These are phyloP conservation scores for Saitozyma podzolica DNA, from an alignment of 768 basidiomycete species.

Conservation along the genomic window DNA sequence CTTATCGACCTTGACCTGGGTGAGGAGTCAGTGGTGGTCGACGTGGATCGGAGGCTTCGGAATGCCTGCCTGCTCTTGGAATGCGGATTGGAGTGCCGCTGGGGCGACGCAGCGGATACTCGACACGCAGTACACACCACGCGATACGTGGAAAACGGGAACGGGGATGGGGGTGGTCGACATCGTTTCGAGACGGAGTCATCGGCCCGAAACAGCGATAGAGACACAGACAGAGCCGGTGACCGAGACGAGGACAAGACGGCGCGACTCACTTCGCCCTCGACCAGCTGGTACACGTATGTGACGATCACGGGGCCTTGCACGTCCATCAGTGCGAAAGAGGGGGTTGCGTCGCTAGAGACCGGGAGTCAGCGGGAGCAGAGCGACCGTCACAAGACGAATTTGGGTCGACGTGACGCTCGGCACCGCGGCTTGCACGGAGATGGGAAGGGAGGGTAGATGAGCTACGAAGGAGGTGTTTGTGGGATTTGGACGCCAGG, in stretches of 20 bases:
- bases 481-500: background rate
- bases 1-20: slow-evolving; percentile 54
- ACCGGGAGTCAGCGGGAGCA: background rate
- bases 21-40: no score
- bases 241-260: background rate
- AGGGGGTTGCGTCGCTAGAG: slow-evolving; percentile 78
- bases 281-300: slow-evolving; percentile 92
- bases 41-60: no score
- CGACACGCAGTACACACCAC: no score
- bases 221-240: no score
- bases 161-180: background rate
- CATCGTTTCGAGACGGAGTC: background rate
- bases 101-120: no score
- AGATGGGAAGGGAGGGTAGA: no score
- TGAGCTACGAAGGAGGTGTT: background rate
- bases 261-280: slow-evolving; percentile 69
- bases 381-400: no score
- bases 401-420: no score
- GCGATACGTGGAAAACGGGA: background rate
- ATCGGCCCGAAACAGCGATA: background rate
- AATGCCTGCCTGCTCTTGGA: no score
- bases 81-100: no score
- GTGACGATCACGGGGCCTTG: slow-evolving; percentile 96
- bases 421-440: no score
- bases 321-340: slow-evolving; percentile 96